A percentile compares a stretch with the other conserved stretches of the same genome.
phyloP scores from a whole-genome alignment of 306 rosid genomes.

The Cucumis cinereus region DNA sequence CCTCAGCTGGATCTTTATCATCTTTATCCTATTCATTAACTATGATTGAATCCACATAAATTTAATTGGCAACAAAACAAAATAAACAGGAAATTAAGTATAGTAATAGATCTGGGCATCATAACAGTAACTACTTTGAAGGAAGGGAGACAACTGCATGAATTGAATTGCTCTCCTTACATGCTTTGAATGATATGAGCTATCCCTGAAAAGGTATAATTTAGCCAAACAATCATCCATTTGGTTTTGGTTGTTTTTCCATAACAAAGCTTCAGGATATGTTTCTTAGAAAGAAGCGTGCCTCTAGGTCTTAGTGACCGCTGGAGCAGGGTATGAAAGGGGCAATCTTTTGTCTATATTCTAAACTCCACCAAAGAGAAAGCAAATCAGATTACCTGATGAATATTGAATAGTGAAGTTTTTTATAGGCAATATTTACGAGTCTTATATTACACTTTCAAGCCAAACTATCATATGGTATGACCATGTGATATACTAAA shows the following conservation, averaged over 20 bases:
- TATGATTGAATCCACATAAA: not conserved
- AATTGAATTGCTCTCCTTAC: not conserved
- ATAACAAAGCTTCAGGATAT: not conserved
- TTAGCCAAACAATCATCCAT: not conserved
- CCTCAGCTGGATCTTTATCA: not conserved
- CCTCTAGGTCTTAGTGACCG: not conserved
- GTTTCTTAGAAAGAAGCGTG: too few species aligned
- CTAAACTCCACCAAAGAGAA: not conserved
- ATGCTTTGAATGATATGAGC: not conserved
- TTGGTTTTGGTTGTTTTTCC: not conserved
- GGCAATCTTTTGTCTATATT: not conserved
- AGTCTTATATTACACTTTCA: constrained; percentile 22
- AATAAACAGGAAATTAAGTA: not conserved
- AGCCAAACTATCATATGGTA: constrained; percentile 8
- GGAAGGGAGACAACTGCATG: not conserved
- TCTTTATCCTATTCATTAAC: not conserved
- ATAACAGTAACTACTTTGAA: not conserved
- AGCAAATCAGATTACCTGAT: constrained; percentile 10
- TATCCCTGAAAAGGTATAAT: not conserved
- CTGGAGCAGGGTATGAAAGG: not conserved
- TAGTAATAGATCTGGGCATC: not conserved
- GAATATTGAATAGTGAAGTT: not conserved
- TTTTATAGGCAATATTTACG: constrained; percentile 3
- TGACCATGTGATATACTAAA: not conserved
- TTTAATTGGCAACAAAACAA: not conserved